Conservation (phyloP, 192 early-diverging fungal genomes). For the Allomyces arbusculus region DNA sequence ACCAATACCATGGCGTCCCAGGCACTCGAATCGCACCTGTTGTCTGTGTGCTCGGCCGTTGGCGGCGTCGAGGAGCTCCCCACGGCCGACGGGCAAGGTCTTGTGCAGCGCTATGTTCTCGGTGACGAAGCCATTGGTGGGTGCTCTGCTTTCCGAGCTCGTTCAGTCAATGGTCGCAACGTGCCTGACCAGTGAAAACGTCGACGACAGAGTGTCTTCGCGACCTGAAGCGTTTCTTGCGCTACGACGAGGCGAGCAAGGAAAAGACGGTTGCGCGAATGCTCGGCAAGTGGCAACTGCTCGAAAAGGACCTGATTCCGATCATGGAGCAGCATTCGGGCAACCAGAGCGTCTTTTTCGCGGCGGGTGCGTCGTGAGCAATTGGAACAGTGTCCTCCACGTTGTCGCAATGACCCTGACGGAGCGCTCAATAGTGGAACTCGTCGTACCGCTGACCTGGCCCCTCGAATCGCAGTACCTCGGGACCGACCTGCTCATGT, state of each 20-base stretch:
- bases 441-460: constrained; percentile 6
- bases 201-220: constrained; percentile 4
- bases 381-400: no score
- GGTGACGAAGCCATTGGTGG: no score
- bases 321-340: not conserved
- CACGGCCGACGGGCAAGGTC: no score
- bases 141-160: no score
- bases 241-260: constrained; percentile 2
- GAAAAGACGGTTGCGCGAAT: constrained; percentile 1
- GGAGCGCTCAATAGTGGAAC: constrained; percentile 1
- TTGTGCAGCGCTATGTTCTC: no score
- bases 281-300: constrained; percentile 1
- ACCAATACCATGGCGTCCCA: no score
- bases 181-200: not conserved
- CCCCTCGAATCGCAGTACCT: constrained; percentile 1
- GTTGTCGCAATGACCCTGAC: no score
- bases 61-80: no score
- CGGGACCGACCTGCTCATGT: not conserved
- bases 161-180: no score
- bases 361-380: not conserved
- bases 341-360: not conserved
- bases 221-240: constrained; percentile 5
- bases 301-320: constrained; percentile 6
- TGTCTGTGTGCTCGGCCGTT: no score
- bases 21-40: no score